Percentiles rank a stretch among this genome's conserved stretches.
Evolutionary conservation across 108 stramenopile genomes (phyloP).

Genomic region (Cylindrotheca fusiformis): DNA sequence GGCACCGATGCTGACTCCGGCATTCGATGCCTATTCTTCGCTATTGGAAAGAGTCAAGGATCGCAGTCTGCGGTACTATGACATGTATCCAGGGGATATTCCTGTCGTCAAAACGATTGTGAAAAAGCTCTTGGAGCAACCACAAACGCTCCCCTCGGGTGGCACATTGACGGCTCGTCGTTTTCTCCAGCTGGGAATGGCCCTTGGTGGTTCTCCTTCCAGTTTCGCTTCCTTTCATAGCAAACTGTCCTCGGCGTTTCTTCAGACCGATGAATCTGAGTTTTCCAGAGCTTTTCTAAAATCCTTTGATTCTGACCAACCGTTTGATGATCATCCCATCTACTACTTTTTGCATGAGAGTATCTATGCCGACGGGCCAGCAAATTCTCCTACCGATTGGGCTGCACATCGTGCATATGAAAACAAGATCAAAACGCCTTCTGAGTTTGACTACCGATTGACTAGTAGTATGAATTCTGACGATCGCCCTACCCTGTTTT

Average conservation of each 20-base stretch:
- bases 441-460: conserved; percentile 57
- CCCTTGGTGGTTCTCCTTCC: conserved; percentile 69
- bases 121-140: conserved; percentile 35
- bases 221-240: conserved; percentile 83
- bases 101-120: conserved; percentile 75
- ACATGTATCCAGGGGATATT: conserved; percentile 88
- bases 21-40: conserved; percentile 61
- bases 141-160: conserved; percentile 69
- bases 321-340: conserved; percentile 91
- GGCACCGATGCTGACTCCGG: conserved; percentile 80
- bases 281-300: conserved; percentile 73
- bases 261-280: conserved; percentile 39
- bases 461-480: conserved; percentile 27
- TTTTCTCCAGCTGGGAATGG: conserved; percentile 86
- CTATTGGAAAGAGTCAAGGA: conserved; percentile 79
- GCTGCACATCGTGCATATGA: conserved; percentile 44
- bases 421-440: conserved; percentile 15
- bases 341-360: conserved; percentile 92
- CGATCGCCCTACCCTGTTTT: conserved; percentile 54
- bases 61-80: conserved; percentile 80
- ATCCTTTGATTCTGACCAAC: conserved; percentile 69
- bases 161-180: conserved; percentile 84
- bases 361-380: conserved; percentile 81
- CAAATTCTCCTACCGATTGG: conserved; percentile 44
- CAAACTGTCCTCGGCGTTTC: conserved; percentile 74